Evolutionary conservation across 768 basidiomycete genomes (phyloP).

Genomic region (Pisolithus sp.): DNA sequence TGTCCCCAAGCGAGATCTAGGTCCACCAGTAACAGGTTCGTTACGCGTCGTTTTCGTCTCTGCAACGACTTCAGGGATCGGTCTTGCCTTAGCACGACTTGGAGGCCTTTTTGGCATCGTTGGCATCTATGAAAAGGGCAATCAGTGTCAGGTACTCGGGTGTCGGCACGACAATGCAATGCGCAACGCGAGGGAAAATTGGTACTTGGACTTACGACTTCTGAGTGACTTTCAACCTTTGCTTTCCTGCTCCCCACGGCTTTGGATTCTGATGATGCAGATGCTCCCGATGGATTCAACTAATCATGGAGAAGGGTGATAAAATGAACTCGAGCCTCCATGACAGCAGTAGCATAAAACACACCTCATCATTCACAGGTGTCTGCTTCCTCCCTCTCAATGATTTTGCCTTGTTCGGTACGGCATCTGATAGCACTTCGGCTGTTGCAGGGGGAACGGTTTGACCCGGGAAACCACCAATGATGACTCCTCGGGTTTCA

Average conservation of each 20-base stretch:
- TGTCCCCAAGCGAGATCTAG: not conserved
- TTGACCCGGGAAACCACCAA: not conserved
- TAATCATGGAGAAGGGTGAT: too few species aligned
- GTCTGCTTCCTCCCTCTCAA: constrained; percentile 3
- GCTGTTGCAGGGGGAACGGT: not conserved
- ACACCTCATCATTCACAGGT: constrained; percentile 2
- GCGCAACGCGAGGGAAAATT: not conserved
- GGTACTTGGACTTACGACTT: not conserved
- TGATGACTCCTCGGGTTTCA: not conserved
- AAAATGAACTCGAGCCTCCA: too few species aligned
- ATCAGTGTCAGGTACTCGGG: too few species aligned
- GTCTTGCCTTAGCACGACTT: not conserved
- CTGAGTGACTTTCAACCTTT: not conserved
- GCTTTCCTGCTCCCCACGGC: constrained; percentile 1
- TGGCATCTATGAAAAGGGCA: too few species aligned
- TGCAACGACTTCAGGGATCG: not conserved
- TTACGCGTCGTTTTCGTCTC: not conserved
- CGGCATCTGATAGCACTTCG: constrained; percentile 11
- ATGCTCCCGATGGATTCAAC: too few species aligned
- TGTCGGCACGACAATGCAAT: not conserved
- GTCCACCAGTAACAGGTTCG: not conserved
- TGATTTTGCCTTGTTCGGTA: constrained; percentile 10
- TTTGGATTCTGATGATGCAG: not conserved
- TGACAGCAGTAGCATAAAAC: not conserved
- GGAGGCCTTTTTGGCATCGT: not conserved